A percentile compares a stretch with the other conserved stretches of the same genome.
phyloP scores from a whole-genome alignment of 495 filamentous ascomycete genomes.

The Tuber calosporum region DNA sequence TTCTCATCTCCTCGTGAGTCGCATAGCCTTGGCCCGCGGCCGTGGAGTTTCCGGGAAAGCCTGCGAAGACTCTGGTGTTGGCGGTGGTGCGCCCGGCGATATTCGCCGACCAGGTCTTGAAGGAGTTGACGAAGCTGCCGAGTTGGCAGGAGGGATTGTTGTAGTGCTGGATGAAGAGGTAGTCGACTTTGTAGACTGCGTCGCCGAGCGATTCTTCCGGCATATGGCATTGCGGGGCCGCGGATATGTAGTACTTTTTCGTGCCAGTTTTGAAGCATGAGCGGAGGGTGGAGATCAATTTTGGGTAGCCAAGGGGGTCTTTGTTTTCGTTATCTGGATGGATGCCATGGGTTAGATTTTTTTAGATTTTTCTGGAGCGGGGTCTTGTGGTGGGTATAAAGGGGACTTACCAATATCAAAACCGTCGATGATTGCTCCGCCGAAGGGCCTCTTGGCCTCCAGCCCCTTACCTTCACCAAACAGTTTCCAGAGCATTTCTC shows the following conservation, averaged over 20 bases:
- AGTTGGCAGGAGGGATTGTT: constrained; percentile 48
- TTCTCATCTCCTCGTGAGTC: constrained; percentile 46
- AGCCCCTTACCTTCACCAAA: constrained; percentile 45
- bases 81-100: constrained; percentile 33
- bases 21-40: constrained; percentile 47
- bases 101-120: constrained; percentile 44
- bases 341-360: neutral
- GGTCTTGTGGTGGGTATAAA: neutral
- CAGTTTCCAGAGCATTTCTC: constrained; percentile 52
- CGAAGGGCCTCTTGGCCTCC: constrained; percentile 47
- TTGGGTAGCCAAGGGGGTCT: constrained; percentile 10
- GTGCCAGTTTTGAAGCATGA: constrained; percentile 17
- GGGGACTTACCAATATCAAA: constrained; percentile 46
- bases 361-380: no score
- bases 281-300: constrained; percentile 13
- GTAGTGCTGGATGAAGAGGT: constrained; percentile 64
- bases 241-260: constrained; percentile 43
- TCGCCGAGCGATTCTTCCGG: constrained; percentile 48
- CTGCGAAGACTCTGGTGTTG: constrained; percentile 47
- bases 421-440: constrained; percentile 51
- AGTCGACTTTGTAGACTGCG: constrained; percentile 53
- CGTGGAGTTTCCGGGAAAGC: constrained; percentile 37
- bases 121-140: constrained; percentile 36
- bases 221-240: constrained; percentile 56
- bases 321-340: constrained; percentile 47